Evolutionary conservation across 1,284 basidiomycete species (phyloP).

Genomic region (Athelia psychrophila): DNA sequence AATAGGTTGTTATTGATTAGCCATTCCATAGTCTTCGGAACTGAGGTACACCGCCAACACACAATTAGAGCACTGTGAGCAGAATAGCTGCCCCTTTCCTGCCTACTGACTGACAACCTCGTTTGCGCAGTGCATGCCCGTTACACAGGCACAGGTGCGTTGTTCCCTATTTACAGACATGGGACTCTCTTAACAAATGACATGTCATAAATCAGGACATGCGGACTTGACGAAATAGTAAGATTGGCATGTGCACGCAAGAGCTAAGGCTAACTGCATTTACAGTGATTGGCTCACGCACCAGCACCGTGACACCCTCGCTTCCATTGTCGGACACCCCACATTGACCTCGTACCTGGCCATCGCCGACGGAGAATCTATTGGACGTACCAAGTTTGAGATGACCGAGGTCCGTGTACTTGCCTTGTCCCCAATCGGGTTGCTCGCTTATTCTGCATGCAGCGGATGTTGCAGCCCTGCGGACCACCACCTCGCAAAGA

Average conservation of each 20-base stretch:
- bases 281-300: slow-evolving; percentile 95
- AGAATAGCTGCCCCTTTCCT: slow-evolving; percentile 3
- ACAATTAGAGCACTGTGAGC: slow-evolving; percentile 86
- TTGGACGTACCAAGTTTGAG: slow-evolving; percentile 91
- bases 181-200: background rate
- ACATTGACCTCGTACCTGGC: slow-evolving; percentile 85
- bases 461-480: slow-evolving; percentile 99
- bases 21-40: slow-evolving; percentile 76
- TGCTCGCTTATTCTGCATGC: slow-evolving; percentile 9
- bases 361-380: slow-evolving; percentile 91
- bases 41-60: slow-evolving; percentile 93
- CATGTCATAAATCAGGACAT: slow-evolving; percentile 61
- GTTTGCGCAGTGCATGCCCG: slow-evolving; percentile 79
- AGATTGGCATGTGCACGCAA: slow-evolving; percentile 25
- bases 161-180: slow-evolving; percentile 1
- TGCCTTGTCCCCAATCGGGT: background rate
- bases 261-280: slow-evolving; percentile 7
- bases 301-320: slow-evolving; percentile 92
- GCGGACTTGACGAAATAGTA: slow-evolving; percentile 94
- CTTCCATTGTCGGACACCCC: slow-evolving; percentile 91
- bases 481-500: slow-evolving; percentile 94
- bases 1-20: slow-evolving; percentile 4
- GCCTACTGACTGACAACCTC: slow-evolving; percentile 10
- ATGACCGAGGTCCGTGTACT: slow-evolving; percentile 88
- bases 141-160: slow-evolving; percentile 89